Conservation (phyloP, 305 asterid genomes). For the Plantago coronopus region DNA sequence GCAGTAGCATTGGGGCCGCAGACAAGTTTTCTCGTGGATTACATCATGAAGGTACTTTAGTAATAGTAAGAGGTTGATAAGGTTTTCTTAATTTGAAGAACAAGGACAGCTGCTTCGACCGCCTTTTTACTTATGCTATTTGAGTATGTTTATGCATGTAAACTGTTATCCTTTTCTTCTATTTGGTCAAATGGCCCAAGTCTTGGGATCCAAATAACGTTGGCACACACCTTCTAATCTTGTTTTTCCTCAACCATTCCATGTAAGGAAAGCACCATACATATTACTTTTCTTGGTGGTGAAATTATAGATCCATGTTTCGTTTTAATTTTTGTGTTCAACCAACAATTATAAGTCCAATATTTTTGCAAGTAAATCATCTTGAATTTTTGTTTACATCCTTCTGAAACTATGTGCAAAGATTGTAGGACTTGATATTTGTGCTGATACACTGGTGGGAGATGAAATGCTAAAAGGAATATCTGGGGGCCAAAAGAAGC, state of each 20-base stretch:
- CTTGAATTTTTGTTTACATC: conserved; percentile 21
- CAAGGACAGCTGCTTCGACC: background rate
- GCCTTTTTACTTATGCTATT: background rate
- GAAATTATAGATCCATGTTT: conserved; percentile 13
- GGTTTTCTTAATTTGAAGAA: conserved; percentile 18
- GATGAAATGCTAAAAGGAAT: conserved; percentile 84
- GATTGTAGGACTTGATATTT: conserved; percentile 79
- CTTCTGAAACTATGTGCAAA: conserved; percentile 43
- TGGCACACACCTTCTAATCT: background rate
- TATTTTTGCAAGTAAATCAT: conserved; percentile 6
- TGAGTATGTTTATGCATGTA: conserved; percentile 2
- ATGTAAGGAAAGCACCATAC: too few relatives aligned
- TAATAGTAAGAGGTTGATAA: background rate
- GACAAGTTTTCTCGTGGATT: conserved; percentile 71
- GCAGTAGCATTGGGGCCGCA: conserved; percentile 83
- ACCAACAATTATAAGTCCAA: background rate
- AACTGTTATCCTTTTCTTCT: conserved; percentile 4
- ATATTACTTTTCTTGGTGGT: conserved; percentile 15
- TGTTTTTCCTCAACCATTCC: background rate
- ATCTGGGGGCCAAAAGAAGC: conserved; percentile 81
- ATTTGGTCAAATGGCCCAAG: background rate
- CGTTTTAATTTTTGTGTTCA: conserved; percentile 17
- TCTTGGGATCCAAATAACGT: too few relatives aligned
- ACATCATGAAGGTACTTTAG: conserved; percentile 63
- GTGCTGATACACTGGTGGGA: conserved; percentile 80